Conservation (phyloP, 441 rosid genomes). For the Erodium moschatum region DNA sequence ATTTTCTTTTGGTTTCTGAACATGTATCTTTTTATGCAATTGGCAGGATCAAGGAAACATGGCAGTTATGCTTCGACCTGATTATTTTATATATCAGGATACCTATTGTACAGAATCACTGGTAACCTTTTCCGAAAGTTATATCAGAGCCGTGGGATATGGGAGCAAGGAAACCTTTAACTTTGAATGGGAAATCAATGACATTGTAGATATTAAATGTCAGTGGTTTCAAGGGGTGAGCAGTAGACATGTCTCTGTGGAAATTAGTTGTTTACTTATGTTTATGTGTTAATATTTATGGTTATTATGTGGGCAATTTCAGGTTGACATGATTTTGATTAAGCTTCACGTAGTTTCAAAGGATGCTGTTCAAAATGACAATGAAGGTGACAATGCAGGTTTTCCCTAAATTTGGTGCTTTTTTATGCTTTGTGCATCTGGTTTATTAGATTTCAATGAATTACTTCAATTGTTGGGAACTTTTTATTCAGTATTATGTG, state of each 20-base stretch:
- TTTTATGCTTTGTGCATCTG: conserved; percentile 16
- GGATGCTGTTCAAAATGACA: conserved; percentile 37
- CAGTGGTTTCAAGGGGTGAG: conserved; percentile 66
- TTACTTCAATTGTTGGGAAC: conserved; percentile 10
- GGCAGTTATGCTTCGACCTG: conserved; percentile 41
- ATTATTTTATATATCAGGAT: conserved; percentile 50
- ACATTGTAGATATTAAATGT: conserved; percentile 52
- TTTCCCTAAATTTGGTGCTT: conserved; percentile 17
- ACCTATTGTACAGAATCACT: conserved; percentile 35
- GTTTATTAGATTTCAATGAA: conserved; percentile 5
- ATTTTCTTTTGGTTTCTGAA: conserved; percentile 15
- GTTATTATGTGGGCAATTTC: conserved; percentile 21
- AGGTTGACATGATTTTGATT: conserved; percentile 53
- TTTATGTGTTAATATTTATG: conserved; percentile 12
- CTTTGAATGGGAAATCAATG: conserved; percentile 56
- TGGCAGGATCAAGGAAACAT: conserved; percentile 45
- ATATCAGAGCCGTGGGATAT: conserved; percentile 46
- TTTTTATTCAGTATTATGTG: not conserved
- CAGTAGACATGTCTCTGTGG: conserved; percentile 13
- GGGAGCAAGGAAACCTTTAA: conserved; percentile 34
- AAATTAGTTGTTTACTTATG: conserved; percentile 15
- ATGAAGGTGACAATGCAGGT: conserved; percentile 41
- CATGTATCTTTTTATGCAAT: conserved; percentile 20
- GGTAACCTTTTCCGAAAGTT: conserved; percentile 47
- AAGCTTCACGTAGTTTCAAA: conserved; percentile 44